Conservation (phyloP, 2,329 filamentous ascomycete species). For the Ascochyta koolunga region DNA sequence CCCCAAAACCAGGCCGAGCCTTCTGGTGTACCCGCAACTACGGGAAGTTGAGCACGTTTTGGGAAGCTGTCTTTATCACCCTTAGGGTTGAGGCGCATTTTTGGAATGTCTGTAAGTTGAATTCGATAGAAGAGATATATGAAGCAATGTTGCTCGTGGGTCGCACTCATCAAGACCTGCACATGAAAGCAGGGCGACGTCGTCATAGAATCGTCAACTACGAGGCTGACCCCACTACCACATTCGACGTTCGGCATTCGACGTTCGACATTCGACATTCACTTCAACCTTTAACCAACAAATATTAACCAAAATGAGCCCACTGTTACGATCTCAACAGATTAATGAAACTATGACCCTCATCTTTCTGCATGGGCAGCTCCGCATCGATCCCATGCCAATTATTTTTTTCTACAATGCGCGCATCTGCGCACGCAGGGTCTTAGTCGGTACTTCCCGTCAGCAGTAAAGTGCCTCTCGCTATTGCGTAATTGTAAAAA, state of each 20-base stretch:
- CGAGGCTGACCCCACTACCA: slow-evolving; percentile 9
- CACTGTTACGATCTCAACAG: not conserved
- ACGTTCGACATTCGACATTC: no score
- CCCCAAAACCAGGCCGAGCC: slow-evolving; percentile 36
- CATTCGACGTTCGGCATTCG: not conserved
- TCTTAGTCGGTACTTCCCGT: not conserved
- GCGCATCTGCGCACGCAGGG: not conserved
- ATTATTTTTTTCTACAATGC: not conserved
- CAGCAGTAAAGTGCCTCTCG: not conserved
- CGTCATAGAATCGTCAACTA: slow-evolving; percentile 6
- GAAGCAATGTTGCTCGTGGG: not conserved
- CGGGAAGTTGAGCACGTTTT: slow-evolving; percentile 26
- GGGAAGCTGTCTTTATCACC: slow-evolving; percentile 27
- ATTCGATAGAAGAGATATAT: not conserved
- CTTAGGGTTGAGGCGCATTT: slow-evolving; percentile 29
- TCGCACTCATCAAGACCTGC: not conserved
- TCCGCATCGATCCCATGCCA: not conserved
- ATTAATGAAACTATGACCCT: no score
- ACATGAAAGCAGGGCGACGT: not conserved
- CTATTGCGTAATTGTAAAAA: not conserved
- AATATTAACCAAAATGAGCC: no score
- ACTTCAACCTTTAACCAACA: not conserved
- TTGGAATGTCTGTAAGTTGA: not conserved
- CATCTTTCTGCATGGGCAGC: not conserved
- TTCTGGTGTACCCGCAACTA: slow-evolving; percentile 29